phyloP scores from a whole-genome alignment of 2,329 filamentous ascomycete genomes.

The Phyllosticta citrichinensis region DNA sequence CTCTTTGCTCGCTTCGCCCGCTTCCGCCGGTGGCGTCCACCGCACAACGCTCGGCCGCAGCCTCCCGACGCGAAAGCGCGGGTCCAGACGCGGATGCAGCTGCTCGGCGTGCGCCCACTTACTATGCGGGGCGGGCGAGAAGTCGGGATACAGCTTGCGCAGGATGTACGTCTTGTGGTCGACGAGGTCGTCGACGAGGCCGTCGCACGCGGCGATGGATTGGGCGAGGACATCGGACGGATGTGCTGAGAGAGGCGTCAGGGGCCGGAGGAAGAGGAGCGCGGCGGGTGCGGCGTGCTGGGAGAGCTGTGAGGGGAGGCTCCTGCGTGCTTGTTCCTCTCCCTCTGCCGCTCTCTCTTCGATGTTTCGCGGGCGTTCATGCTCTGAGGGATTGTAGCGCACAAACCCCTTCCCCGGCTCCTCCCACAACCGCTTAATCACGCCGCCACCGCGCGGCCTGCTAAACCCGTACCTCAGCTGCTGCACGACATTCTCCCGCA shows the following conservation, averaged over 20 bases:
- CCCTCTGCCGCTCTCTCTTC: neutral
- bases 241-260: neutral
- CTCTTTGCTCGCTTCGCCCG: too few species aligned
- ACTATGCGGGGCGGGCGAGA: neutral
- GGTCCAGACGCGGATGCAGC: neutral
- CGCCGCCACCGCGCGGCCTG: conserved; percentile 14
- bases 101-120: neutral
- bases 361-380: too few species aligned
- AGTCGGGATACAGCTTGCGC: neutral
- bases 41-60: neutral
- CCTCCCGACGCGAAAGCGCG: neutral
- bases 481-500: conserved; percentile 27
- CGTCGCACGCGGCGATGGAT: neutral
- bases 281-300: neutral
- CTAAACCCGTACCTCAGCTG: conserved; percentile 27
- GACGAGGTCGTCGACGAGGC: neutral
- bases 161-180: neutral
- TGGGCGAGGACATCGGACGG: neutral
- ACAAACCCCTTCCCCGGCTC: neutral
- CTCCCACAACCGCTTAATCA: neutral
- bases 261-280: neutral
- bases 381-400: neutral
- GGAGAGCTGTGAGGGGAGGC: neutral
- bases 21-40: neutral
- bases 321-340: neutral